Evolutionary conservation across 2,329 filamentous ascomycete species (phyloP), one percentile per base, ranked within the genome.

Genomic region (Geoglossum cookeanum): DNA sequence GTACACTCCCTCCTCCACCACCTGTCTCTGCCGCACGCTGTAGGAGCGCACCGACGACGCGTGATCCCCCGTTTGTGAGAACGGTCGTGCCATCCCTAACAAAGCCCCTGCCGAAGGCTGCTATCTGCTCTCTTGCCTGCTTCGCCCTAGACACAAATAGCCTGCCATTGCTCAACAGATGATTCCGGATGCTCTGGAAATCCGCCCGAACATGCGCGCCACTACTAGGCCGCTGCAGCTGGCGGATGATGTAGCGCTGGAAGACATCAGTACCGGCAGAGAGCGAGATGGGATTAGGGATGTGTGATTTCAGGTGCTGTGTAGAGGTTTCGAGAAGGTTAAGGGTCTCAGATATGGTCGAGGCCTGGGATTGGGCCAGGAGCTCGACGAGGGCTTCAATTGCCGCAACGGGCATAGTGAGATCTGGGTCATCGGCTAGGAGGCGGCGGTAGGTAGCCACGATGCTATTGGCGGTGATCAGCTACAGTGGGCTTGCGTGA

Each of bases 201-300:
- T 85, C 83, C n/a, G 75, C 76, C 8, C 71, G 71, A 1, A 44
- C 30, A n/a, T 54, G 17, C 49, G 42, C n/a, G 47, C 65, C 64
- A 33, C 52, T 63, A 30, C 76, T 64, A 15, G 78, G 74, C 60
- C 76, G 70, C 67, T 82, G 78, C 63, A 84, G 69, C 22, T 78
- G 88, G 58, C 83, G 81, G 65, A 95, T 84, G 63, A 98, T 80
- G 71, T 94, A 97, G 68, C 91, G 85, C 68, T 92, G 86, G 75
- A 98, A 97, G 59, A 97, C 81, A 69, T 96, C 90, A 59, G 90
- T 95, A 65, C 92, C 92, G 57, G 94, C 92, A 54, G 87, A 89
- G 15, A 97, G 80, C 3, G 90, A 91, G 58, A 97, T 87, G 13
- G 90, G 87, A 71, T 98, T 97, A 6, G 84, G 77, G 56, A 94